A percentile compares a stretch with the other conserved stretches of the same genome.
phyloP scores from a whole-genome alignment of 768 basidiomycete species.

The Termitomyces sp. region DNA sequence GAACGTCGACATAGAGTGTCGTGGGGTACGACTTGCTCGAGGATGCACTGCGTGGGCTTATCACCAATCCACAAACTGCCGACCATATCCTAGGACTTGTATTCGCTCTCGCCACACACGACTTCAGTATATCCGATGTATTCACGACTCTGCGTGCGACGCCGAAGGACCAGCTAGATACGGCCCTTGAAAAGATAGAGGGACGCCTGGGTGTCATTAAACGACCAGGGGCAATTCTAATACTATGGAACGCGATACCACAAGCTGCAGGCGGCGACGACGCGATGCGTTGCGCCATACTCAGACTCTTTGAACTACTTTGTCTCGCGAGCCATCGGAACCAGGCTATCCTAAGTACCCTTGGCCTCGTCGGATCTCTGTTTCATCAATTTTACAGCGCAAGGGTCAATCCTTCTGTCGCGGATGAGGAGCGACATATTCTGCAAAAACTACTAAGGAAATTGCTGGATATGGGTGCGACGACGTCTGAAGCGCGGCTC shows the following conservation, averaged over 20 bases:
- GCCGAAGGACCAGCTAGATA: conserved; percentile 32
- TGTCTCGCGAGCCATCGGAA: conserved; percentile 62
- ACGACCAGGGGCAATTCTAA: conserved; percentile 55
- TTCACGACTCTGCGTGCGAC: conserved; percentile 44
- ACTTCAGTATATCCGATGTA: conserved; percentile 52
- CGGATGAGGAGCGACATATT: conserved; percentile 48
- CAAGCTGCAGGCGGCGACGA: conserved; percentile 28
- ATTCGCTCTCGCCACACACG: conserved; percentile 59
- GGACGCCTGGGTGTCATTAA: conserved; percentile 45
- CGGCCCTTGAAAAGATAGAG: conserved; percentile 35
- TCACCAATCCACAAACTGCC: conserved; percentile 38
- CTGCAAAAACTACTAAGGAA: conserved; percentile 59
- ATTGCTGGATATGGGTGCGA: conserved; percentile 73
- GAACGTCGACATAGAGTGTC: conserved; percentile 29
- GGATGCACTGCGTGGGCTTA: conserved; percentile 51
- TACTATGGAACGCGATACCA: conserved; percentile 49
- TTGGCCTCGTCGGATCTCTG: conserved; percentile 50
- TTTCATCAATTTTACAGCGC: conserved; percentile 41
- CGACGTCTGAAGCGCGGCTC: conserved; percentile 53
- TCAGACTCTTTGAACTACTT: conserved; percentile 61
- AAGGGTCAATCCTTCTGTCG: conserved; percentile 16
- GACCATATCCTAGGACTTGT: conserved; percentile 63
- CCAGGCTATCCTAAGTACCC: conserved; percentile 57
- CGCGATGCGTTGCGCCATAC: conserved; percentile 46
- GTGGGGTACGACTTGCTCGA: conserved; percentile 66